Evolutionary conservation across 2,329 filamentous ascomycete genomes (phyloP).

Genomic region (Colletotrichum truncatum): DNA sequence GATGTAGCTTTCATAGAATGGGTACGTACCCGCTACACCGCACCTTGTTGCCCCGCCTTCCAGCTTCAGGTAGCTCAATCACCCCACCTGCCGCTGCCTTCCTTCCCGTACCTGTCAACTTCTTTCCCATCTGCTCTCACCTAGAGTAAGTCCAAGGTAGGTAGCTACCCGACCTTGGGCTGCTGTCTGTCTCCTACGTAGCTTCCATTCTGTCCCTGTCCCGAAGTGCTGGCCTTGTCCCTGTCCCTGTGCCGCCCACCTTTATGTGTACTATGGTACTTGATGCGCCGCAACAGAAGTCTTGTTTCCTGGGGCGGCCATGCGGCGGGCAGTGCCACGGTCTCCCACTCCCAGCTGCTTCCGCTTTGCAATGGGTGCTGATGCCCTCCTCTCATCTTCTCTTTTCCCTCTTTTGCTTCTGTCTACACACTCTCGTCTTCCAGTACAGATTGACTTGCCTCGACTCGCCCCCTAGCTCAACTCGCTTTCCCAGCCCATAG

Average conservation of each 20-base stretch:
- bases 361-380: not conserved
- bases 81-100: conserved; percentile 8
- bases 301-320: not conserved
- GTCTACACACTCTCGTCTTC: not conserved
- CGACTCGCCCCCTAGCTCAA: not conserved
- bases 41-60: conserved; percentile 17
- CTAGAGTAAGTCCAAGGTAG: too few relatives aligned
- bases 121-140: not conserved
- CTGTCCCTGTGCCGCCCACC: not conserved
- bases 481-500: not conserved
- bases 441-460: not conserved
- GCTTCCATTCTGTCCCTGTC: not conserved
- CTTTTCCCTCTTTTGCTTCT: not conserved
- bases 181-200: not conserved
- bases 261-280: not conserved
- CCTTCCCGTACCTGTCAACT: not conserved
- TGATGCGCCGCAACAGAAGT: not conserved
- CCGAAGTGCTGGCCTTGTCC: conserved; percentile 1
- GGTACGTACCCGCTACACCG: conserved; percentile 4
- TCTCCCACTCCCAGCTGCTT: not conserved
- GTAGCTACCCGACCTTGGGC: not conserved
- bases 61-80: conserved; percentile 4
- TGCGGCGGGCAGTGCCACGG: conserved; percentile 3
- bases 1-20: not conserved
- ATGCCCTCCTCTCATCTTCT: not conserved